phyloP scores from a whole-genome alignment of 345 rosid species.

The Trapa incisa region DNA sequence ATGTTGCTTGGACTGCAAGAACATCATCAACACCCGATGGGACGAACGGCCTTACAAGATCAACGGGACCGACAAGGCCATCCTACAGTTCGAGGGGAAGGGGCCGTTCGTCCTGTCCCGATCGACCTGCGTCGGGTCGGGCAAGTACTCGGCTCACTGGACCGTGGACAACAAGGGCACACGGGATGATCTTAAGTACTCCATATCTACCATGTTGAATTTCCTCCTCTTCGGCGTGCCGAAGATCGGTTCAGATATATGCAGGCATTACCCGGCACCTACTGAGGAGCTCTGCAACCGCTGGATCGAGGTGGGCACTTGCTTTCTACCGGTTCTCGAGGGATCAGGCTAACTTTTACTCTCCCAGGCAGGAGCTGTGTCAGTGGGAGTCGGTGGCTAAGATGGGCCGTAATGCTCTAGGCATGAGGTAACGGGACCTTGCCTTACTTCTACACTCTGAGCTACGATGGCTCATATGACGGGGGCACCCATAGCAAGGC shows the following conservation, averaged over 20 bases:
- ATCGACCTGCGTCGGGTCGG: conserved; percentile 86
- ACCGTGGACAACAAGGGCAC: conserved; percentile 92
- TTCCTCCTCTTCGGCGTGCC: conserved; percentile 89
- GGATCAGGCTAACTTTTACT: conserved; percentile 82
- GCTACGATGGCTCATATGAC: conserved; percentile 54
- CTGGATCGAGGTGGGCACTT: conserved; percentile 74
- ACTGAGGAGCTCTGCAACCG: conserved; percentile 95
- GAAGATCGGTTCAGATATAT: conserved; percentile 93
- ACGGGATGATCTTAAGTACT: conserved; percentile 78
- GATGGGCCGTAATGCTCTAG: conserved; percentile 89
- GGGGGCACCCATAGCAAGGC: conserved; percentile 87
- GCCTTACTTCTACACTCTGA: conserved; percentile 77
- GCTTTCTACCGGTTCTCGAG: conserved; percentile 93
- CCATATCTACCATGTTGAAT: conserved; percentile 79
- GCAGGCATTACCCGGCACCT: conserved; percentile 84
- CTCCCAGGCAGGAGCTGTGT: conserved; percentile 95
- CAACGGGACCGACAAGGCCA: conserved; percentile 82
- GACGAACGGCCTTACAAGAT: conserved; percentile 96
- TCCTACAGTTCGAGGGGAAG: conserved; percentile 61
- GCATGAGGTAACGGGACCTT: conserved; percentile 82
- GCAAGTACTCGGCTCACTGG: conserved; percentile 91
- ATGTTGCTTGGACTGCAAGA: conserved; percentile 97
- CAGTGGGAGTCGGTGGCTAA: conserved; percentile 77
- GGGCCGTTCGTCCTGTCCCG: conserved; percentile 81
- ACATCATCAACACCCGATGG: conserved; percentile 74